Evolutionary conservation across 805 yeast genomes (phyloP), one percentile per base, ranked within the genome.

Genomic region (Saccharomyces mikatae): DNA sequence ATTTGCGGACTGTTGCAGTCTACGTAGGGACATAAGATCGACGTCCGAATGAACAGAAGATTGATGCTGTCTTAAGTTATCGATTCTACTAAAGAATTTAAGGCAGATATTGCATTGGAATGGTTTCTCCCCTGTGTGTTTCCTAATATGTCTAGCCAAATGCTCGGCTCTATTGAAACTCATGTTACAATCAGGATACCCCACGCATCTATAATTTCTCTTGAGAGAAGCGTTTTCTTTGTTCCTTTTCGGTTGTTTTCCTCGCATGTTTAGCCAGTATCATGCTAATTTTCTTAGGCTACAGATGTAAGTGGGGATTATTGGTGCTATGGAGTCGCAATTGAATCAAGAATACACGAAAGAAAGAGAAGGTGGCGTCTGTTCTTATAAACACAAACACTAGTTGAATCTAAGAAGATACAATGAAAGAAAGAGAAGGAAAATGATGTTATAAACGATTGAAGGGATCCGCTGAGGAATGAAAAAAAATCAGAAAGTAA

Each of bases 111-210:
- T 86, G 69, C 97, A 90, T 52, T 87, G 82, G 68, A 89, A 90
- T 2, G 97, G 97, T 54, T 96, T 76, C 69, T 90, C 97, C 47
- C 97, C 97, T 0, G 97, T 91, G 68, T 90, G 97, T 63, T 90
- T 91, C 55, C 97, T 75, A 52, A 91, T 86, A 72, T 90, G 97
- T 56, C 97, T 77, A 1, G 96, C 96, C 61, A 90, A 77, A 71
- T 91, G 97, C 68, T 91, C 97, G 8, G 94, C 85, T 50, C 97
- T 76, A 2, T 96, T 87, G 70, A 90, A 90, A 6, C 91, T 80
- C 96, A 91, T 90, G 54, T 74, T 76, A 71, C 97, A 90, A 60
- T 86, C 90, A 22, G 89, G 89, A 66, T 80, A 91, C 2, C 96
- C 96, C 0, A 86, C 74, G 70, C 97, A 90, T 65, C 83, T 90